Base-by-base conservation (phyloP, 1,284 basidiomycete genomes). In the Apiotrichum domesticum region DNA sequence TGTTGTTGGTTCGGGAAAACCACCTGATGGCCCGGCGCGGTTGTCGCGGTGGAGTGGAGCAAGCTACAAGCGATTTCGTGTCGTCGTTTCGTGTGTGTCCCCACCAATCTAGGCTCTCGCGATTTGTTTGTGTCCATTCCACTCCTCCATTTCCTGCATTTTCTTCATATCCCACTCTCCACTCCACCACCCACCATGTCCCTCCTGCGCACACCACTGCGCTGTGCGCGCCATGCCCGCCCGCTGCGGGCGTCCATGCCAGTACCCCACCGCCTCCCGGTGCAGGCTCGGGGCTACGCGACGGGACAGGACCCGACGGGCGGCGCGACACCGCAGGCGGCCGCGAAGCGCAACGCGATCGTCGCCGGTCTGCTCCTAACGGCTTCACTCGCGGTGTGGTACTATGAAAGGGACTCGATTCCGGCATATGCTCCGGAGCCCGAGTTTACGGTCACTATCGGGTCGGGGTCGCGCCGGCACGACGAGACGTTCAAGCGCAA, bases 371-470 rank as follows among this genome's bases (percentile, higher is more conserved):
- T 57, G 8, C 55, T 73, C 9, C 53, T 71, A 39, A 51, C 61
- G 3, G 67, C 66, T 0, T 63, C 69, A 1, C 68, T 55, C 33
- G 61, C 54, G 2, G 48, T 64, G n/a, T 74, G 70, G 56, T 68
- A 64, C 59, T 70, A 64, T 48, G 67, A 68, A 35, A 37, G 50
- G 11, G 21, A 21, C 34, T 29, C 32, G 14, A 51, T 57, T 48
- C 55, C 54, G 6, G 46, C 46, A n/a, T 29, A 46, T 35, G 32
- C 46, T 8, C 21, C 21, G 21, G 51, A 44, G 43, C 42, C 51
- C 55, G 60, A 58, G 46, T 58, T 62, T 35, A 54, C 52, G 5
- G 52, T 62, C 35, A 44, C 52, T 6, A 43, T 56, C 49, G 58
- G 55, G 13, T 44, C 53, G 1, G 56, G 62, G 4, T 46, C 41